Base-by-base conservation (phyloP, 1,284 basidiomycete species). In the Ustilago loliicola region DNA sequence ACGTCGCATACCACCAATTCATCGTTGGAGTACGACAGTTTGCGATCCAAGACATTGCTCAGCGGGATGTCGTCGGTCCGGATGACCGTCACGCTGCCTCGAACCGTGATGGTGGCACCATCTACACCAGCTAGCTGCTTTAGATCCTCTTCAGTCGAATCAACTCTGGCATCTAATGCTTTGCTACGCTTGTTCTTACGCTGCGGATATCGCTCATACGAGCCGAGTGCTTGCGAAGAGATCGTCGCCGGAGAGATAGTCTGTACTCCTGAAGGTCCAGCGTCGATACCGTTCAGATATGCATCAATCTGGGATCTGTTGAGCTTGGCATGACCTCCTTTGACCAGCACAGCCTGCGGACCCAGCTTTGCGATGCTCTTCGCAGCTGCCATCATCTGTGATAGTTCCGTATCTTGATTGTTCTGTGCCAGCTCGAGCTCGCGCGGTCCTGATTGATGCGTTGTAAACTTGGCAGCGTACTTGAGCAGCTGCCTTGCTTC, bases 281-380 rank as follows among this genome's bases (percentile, higher is more conserved):
- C 7, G 7, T 64, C 34, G 2, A 61, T 7, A 11, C 61, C 51
- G 8, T 52, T 30, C 29, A 73, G 27, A 53, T 51, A 65, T 0
- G 23, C 27, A 2, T 79, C 53, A 6, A 83, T 53, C n/a, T 73
- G 63, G 0, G 38, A 48, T 36, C 51, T 57, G 2, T 21, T 52
- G 17, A 82, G 57, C n/a, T 70, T 53, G 4, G 93, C 83, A 83
- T 98, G 96, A 0, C 96, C 96, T 9, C 96, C 96, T 85, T 98
- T 98, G 70, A 98, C 87, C 2, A 98, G 89, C 0, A 94, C 91
- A 0, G 91, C 90, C 4, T 87, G 84, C 0, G 90, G 86, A 0
- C 91, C 91, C 2, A 90, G 85, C 0, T 68, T 51, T 0, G 90
- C 87, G 1, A 96, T 88, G 50, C 87, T 86, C 54, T 87, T 85